Percentiles rank a stretch among this genome's conserved stretches.
Evolutionary conservation across 352 stramenopile genomes (phyloP).

Genomic region (Phytophthora quininea): DNA sequence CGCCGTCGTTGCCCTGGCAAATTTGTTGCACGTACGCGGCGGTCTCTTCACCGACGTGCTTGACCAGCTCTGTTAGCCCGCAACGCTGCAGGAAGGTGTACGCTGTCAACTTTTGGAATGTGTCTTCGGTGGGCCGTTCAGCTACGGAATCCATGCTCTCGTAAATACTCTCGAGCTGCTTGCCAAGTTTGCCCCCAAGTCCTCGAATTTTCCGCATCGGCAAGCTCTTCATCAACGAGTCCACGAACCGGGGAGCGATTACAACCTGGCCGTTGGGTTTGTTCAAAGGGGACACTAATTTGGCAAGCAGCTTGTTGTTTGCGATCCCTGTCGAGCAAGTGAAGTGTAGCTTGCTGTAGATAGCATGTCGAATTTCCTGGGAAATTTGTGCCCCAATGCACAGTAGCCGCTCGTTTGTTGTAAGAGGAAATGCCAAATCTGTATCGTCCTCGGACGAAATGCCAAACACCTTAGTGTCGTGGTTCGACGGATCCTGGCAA

Average conservation of each 20-base stretch:
- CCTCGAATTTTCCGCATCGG: conserved; percentile 77
- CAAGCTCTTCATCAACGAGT: conserved; percentile 69
- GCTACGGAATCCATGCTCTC: conserved; percentile 33
- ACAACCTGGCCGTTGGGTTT: conserved; percentile 85
- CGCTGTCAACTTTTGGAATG: conserved; percentile 37
- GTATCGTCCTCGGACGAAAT: conserved; percentile 48
- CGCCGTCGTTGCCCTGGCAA: conserved; percentile 67
- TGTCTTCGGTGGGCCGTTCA: conserved; percentile 9
- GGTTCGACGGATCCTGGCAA: conserved; percentile 58
- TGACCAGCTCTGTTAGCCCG: conserved; percentile 53
- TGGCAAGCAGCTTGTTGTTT: conserved; percentile 80
- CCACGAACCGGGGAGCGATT: conserved; percentile 66
- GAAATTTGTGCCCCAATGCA: conserved; percentile 70
- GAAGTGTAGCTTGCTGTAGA: conserved; percentile 72
- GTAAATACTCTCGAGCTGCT: conserved; percentile 70
- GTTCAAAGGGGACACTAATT: conserved; percentile 80
- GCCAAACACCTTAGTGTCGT: conserved; percentile 77
- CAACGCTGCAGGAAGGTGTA: conserved; percentile 61
- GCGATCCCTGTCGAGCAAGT: conserved; percentile 84
- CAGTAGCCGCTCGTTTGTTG: conserved; percentile 66
- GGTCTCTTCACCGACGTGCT: conserved; percentile 66
- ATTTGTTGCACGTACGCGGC: conserved; percentile 59
- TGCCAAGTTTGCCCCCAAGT: conserved; percentile 78
- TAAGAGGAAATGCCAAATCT: conserved; percentile 59
- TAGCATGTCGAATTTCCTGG: conserved; percentile 68